Base-by-base conservation (phyloP, 306 rosid species). In the Begonia peltatifolia region DNA sequence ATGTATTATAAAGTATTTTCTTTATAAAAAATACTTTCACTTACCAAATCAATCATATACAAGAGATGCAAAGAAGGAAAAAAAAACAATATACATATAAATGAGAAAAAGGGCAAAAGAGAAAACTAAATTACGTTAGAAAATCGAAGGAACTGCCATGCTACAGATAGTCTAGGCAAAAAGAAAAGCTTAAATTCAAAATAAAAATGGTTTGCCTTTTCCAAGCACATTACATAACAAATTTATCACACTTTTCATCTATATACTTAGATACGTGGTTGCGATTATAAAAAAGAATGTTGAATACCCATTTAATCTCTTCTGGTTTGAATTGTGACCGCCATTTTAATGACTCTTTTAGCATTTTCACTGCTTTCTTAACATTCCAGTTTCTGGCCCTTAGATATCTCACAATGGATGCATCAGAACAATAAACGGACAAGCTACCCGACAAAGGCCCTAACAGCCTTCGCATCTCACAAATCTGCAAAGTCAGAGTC, bases 381-480 rank as follows among this genome's bases (percentile, higher is more conserved):
- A 90, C 87, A 71, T 83, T 80, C 95, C 99, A 85, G 75, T 75
- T 80, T 13, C 94, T 75, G 52, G 99, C 95, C 57, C 69, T 73
- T 38, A 90, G 65, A 63, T 90, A 61, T 70, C 97, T 79, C 15
- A 79, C 42, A 59, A 90, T 79, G 66, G 79, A 76, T 58, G 82
- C 77, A 59, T 81, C 92, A 41, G 95, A 83, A 71, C 95, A 86
- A 63, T 78, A 90, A 48, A 79, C 41, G 16, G 77, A 74, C 50
- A 78, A 68, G 70, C 67, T 83, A 42, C 73, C 87, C 0, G 94
- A 68, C 67, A 80, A 61, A 22, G 80, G 69, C 47, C 92, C 92
- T 30, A 85, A 56, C 69, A 80, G 64, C 77, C 57, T 78, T 57
- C 76, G 82, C 64, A 90, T 74, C 74, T 90, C 95, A n/a, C 66